These are phyloP conservation scores for Amphicarpaea edgeworthii DNA, from an alignment of 306 rosid genomes.

Conservation along the genomic window DNA sequence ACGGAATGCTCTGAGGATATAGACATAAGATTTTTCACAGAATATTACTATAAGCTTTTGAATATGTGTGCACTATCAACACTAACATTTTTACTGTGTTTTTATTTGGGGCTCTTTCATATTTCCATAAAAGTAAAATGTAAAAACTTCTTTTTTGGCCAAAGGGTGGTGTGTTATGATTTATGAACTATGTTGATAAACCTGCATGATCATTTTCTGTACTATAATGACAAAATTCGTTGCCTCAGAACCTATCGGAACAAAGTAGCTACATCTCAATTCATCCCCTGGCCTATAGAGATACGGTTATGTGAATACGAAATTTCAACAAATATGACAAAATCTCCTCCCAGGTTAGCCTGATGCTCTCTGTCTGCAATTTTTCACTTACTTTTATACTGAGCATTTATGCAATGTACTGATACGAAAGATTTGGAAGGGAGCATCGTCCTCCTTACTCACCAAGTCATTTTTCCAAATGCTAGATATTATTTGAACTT, in stretches of 20 bases:
- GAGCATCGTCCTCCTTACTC: not conserved
- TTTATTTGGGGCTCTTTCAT: constrained; percentile 9
- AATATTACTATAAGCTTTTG: not conserved
- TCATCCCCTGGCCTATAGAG: constrained; percentile 93
- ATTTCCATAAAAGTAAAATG: not conserved
- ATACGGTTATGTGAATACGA: constrained; percentile 84
- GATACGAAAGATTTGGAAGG: constrained; percentile 18
- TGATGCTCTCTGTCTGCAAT: constrained; percentile 37
- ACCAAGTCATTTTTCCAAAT: constrained; percentile 13
- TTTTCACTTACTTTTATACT: constrained; percentile 25
- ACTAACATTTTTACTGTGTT: not conserved
- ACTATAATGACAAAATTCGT: constrained; percentile 39
- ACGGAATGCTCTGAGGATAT: not conserved
- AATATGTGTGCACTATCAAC: constrained; percentile 1
- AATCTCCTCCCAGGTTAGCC: constrained; percentile 84
- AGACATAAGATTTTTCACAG: not conserved
- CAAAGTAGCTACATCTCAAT: constrained; percentile 66
- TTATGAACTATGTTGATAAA: constrained; percentile 16
- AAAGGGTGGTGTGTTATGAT: not conserved
- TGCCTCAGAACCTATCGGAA: constrained; percentile 82
- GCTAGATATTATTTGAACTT: constrained; percentile 28
- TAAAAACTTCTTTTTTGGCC: not conserved
- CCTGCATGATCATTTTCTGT: constrained; percentile 28
- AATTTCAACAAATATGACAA: constrained; percentile 73
- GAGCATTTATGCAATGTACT: constrained; percentile 9